phyloP scores from a whole-genome alignment of 2,329 filamentous ascomycete genomes.

The Hymenoscyphus linearis region DNA sequence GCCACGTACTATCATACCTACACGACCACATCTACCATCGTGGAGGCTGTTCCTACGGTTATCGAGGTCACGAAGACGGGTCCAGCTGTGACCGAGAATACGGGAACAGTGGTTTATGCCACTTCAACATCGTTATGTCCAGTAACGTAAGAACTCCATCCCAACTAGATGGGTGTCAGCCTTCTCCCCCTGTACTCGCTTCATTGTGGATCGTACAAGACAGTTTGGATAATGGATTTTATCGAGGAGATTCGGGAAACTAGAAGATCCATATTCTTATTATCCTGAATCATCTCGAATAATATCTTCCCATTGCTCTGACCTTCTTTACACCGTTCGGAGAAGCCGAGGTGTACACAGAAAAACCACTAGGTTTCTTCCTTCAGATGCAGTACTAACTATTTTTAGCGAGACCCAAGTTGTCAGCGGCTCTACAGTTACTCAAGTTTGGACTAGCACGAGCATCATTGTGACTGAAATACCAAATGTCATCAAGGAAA shows the following conservation, averaged over 20 bases:
- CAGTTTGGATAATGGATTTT: too few species aligned
- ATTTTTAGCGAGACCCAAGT: neutral
- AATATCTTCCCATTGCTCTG: too few species aligned
- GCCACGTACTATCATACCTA: slow-evolving; percentile 38
- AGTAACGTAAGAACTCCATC: neutral
- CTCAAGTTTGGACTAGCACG: slow-evolving; percentile 3
- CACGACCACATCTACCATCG: slow-evolving; percentile 35
- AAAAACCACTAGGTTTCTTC: neutral
- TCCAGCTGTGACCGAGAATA: neutral
- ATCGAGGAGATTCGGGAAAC: too few species aligned
- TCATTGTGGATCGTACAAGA: too few species aligned
- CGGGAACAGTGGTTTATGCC: neutral
- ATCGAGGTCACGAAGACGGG: neutral
- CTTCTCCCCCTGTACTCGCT: too few species aligned
- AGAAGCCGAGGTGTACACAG: too few species aligned
- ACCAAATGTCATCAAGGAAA: slow-evolving; percentile 12
- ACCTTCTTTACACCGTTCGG: too few species aligned
- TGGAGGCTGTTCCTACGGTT: neutral
- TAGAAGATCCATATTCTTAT: too few species aligned
- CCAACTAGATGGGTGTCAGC: too few species aligned
- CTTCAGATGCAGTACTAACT: neutral
- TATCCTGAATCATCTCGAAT: too few species aligned
- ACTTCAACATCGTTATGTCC: slow-evolving; percentile 3
- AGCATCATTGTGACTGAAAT: slow-evolving; percentile 10
- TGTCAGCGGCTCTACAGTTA: slow-evolving; percentile 2